Base-by-base conservation (phyloP, 1,284 basidiomycete species). In the Puccinia novopanici region DNA sequence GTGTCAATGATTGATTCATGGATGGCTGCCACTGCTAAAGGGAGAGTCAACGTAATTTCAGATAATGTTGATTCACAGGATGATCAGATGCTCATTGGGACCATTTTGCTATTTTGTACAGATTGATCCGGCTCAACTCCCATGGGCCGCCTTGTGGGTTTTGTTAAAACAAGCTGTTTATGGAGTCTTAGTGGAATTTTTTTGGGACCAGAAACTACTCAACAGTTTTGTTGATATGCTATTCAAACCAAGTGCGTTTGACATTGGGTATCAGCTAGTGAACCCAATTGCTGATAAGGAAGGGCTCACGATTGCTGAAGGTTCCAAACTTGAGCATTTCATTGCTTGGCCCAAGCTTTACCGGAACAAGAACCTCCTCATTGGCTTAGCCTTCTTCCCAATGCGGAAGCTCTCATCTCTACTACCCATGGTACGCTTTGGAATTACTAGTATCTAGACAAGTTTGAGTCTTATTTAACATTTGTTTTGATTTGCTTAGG, bases 121-220 rank as follows among this genome's bases (percentile, higher is more conserved):
- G n/a, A n/a, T n/a, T n/a, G 54, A 92, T 92, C 0, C 89, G 98
- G 74, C 89, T 98, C 87, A 97, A 95, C 85, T 93, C n/a, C n/a
- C n/a, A n/a, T n/a, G n/a, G n/a, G n/a, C n/a, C n/a, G n/a, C n/a
- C n/a, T n/a, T n/a, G n/a, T n/a, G n/a, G n/a, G n/a, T n/a, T n/a
- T n/a, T n/a, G n/a, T n/a, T n/a, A n/a, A n/a, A n/a, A n/a, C n/a
- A 97, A 85, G 94, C 94, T 0, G 92, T 98, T 27, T 97, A 98
- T 84, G 95, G 95, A 82, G 95, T 95, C 19, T 89, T 94, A 82
- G 88, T 82, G 75, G 95, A 97, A 87, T 95, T 93, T 82, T 93
- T 95, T 86, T 95, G 93, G 84, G 95, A 98, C 85, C 95, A 96
- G 85, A 89, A 89, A 82, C 91, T 96, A 77, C 88, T 98, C 42